These are phyloP conservation scores for Paecilomyces fulvus DNA, from an alignment of 2,329 filamentous ascomycete species.

Conservation along the genomic window DNA sequence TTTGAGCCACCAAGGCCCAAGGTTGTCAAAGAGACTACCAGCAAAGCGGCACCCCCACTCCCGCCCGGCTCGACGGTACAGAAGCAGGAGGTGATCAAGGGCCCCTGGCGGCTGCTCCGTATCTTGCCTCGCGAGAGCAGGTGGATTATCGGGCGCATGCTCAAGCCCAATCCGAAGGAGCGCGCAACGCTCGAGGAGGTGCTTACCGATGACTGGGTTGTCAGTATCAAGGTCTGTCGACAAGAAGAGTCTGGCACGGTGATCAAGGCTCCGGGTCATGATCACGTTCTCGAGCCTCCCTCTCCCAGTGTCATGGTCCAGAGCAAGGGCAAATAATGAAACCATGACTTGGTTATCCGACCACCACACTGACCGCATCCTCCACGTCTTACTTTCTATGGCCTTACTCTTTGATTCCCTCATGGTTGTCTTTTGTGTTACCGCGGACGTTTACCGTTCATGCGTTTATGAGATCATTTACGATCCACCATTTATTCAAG, in stretches of 20 bases:
- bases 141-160: slow-evolving; percentile 84
- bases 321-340: slow-evolving; percentile 24
- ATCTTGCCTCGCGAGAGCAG: slow-evolving; percentile 82
- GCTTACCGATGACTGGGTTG: slow-evolving; percentile 82
- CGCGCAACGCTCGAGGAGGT: slow-evolving; percentile 82
- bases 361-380: slow-evolving; percentile 3
- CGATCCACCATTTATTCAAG: not conserved
- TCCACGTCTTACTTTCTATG: slow-evolving; percentile 1
- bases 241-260: slow-evolving; percentile 68
- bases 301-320: slow-evolving; percentile 24
- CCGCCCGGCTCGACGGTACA: slow-evolving; percentile 22
- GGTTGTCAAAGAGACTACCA: slow-evolving; percentile 23
- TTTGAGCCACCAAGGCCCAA: slow-evolving; percentile 14
- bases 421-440: not conserved
- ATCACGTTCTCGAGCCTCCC: slow-evolving; percentile 71
- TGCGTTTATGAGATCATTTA: not conserved
- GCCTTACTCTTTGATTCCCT: not conserved
- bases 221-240: slow-evolving; percentile 71
- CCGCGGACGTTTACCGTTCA: not conserved
- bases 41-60: slow-evolving; percentile 31
- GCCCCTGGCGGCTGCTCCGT: slow-evolving; percentile 82
- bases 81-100: slow-evolving; percentile 70
- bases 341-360: not conserved
- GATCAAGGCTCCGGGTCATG: slow-evolving; percentile 66
- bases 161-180: slow-evolving; percentile 76